A percentile compares a stretch with the other conserved stretches of the same genome.
phyloP scores from a whole-genome alignment of 2,329 filamentous ascomycete genomes.

The Hypoxylon sp. region DNA sequence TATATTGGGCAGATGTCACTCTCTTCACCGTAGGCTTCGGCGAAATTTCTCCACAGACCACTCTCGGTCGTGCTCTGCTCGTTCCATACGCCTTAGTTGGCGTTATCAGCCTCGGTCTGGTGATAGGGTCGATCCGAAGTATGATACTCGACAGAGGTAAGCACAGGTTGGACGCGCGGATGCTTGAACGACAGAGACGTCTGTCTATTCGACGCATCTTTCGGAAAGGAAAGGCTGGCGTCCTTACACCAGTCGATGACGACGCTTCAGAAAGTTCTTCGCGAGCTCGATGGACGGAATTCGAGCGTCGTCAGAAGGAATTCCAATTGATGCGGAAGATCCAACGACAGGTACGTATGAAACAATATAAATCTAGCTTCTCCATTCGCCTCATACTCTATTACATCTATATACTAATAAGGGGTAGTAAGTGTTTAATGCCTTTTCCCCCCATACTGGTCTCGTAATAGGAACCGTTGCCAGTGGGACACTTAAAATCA shows the following conservation, averaged over 20 bases:
- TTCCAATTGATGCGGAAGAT: constrained; percentile 88
- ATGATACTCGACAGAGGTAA: constrained; percentile 72
- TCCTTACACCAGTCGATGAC: constrained; percentile 65
- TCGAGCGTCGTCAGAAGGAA: constrained; percentile 75
- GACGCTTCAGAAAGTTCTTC: constrained; percentile 41
- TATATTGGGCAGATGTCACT: constrained; percentile 85
- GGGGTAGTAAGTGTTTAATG: constrained; percentile 32
- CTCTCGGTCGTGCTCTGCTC: constrained; percentile 77
- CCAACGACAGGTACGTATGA: constrained; percentile 61
- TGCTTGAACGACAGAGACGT: constrained; percentile 72
- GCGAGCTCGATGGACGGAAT: constrained; percentile 58
- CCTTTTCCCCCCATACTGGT: background rate
- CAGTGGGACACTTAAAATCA: background rate
- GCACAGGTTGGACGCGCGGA: constrained; percentile 67
- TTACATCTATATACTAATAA: constrained; percentile 26
- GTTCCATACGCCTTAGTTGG: constrained; percentile 89
- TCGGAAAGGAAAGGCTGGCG: constrained; percentile 60
- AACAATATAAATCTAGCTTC: background rate
- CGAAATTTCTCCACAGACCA: constrained; percentile 64
- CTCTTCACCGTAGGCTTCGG: constrained; percentile 76
- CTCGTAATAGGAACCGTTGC: background rate
- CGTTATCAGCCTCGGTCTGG: constrained; percentile 86
- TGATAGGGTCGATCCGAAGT: constrained; percentile 83
- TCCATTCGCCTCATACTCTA: background rate
- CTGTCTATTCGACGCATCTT: constrained; percentile 63